These are phyloP conservation scores for Musa schizocarpa DNA, from an alignment of 176 grass and related monocot species.

Conservation along the genomic window DNA sequence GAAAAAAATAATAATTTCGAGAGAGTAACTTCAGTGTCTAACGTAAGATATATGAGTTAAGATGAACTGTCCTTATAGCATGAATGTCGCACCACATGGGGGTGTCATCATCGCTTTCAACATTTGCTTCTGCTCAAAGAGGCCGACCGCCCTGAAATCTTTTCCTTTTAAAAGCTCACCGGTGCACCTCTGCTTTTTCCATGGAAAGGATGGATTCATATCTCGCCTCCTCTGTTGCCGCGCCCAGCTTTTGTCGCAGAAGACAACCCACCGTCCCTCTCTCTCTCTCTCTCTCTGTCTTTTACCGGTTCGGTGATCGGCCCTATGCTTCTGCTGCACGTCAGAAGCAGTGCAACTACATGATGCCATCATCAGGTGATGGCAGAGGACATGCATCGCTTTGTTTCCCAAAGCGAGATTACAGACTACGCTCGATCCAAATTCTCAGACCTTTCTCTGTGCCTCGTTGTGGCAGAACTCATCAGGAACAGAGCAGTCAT, in stretches of 20 bases:
- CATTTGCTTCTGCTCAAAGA: neutral
- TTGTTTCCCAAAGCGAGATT: too few relatives aligned
- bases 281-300: too few relatives aligned
- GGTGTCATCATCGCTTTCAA: neutral
- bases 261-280: neutral
- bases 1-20: too few relatives aligned
- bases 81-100: neutral
- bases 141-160: neutral
- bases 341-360: too few relatives aligned
- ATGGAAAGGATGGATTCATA: neutral
- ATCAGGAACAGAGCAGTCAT: too few relatives aligned
- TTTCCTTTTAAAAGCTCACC: constrained; percentile 4
- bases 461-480: too few relatives aligned
- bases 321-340: neutral
- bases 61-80: neutral
- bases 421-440: too few relatives aligned
- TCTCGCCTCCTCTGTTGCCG: neutral
- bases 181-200: neutral
- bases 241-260: neutral
- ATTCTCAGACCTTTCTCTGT: too few relatives aligned
- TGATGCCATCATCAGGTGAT: too few relatives aligned
- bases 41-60: too few relatives aligned
- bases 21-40: too few relatives aligned
- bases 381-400: too few relatives aligned
- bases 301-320: neutral